A percentile compares a stretch with the other conserved stretches of the same genome.
Conservation (phyloP, 148 eudicot genomes). For the Drosera capensis region DNA sequence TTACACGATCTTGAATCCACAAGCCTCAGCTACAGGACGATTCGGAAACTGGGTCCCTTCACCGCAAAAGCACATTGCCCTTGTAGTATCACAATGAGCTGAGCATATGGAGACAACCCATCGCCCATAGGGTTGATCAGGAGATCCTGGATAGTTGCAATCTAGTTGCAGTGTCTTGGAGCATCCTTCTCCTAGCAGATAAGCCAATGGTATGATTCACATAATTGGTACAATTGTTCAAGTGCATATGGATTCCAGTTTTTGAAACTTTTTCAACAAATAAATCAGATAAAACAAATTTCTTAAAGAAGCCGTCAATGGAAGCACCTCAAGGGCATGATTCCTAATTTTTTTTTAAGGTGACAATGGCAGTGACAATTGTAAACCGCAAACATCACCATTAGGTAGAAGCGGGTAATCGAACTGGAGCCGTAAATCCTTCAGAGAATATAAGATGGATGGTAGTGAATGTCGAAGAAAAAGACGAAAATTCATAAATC, state of each 20-base stretch:
- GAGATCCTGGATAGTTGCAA: slow-evolving; percentile 58
- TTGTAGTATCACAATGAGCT: slow-evolving; percentile 67
- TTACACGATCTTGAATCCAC: slow-evolving; percentile 74
- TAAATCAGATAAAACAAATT: no score
- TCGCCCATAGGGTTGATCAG: slow-evolving; percentile 56
- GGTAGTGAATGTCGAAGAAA: no score
- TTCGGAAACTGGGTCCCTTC: slow-evolving; percentile 83
- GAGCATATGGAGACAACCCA: slow-evolving; percentile 86
- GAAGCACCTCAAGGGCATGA: no score
- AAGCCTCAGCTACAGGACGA: slow-evolving; percentile 81
- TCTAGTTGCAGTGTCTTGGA: slow-evolving; percentile 31
- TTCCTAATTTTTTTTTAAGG: no score
- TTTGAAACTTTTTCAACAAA: no score
- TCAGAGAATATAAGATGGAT: no score
- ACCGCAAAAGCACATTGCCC: slow-evolving; percentile 97
- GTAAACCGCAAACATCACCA: no score
- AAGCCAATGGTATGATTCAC: slow-evolving; percentile 3
- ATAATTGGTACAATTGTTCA: background rate
- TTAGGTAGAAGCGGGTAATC: no score
- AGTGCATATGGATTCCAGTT: background rate
- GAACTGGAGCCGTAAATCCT: no score
- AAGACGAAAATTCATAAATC: no score
- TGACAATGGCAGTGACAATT: no score
- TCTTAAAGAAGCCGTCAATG: no score
- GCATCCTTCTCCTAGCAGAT: slow-evolving; percentile 60